A percentile compares a stretch with the other conserved stretches of the same genome.
phyloP scores from a whole-genome alignment of 768 basidiomycete species.

The Cyathus striatus region DNA sequence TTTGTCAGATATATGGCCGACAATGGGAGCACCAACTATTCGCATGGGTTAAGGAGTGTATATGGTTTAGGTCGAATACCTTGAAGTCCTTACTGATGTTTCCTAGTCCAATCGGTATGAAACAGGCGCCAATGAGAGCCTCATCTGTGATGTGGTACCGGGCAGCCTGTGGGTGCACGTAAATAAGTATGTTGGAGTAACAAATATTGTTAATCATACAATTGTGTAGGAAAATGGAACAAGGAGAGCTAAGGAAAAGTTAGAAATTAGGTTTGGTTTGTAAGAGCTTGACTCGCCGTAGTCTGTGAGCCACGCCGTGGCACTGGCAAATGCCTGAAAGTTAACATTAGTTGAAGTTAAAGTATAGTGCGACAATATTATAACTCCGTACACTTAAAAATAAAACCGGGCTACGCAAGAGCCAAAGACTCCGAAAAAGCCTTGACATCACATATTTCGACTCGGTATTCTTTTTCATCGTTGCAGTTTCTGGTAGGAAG shows the following conservation, averaged over 20 bases:
- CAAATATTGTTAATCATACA: slow-evolving; percentile 28
- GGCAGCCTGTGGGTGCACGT: slow-evolving; percentile 37
- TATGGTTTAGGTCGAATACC: background rate
- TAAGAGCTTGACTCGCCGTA: slow-evolving; percentile 23
- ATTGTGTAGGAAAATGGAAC: slow-evolving; percentile 65
- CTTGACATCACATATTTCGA: no score
- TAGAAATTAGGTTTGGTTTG: slow-evolving; percentile 1
- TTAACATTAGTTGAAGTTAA: background rate
- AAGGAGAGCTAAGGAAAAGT: slow-evolving; percentile 38
- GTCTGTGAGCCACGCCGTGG: slow-evolving; percentile 30
- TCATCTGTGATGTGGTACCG: slow-evolving; percentile 47
- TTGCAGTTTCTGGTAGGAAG: slow-evolving; percentile 61
- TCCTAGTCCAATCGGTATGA: no score
- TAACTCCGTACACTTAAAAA: slow-evolving; percentile 39
- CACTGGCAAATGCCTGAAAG: slow-evolving; percentile 22
- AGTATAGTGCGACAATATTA: background rate
- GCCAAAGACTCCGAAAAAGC: no score
- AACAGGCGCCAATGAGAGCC: slow-evolving; percentile 48
- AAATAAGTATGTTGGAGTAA: background rate
- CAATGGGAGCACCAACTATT: slow-evolving; percentile 47
- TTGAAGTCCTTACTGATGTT: slow-evolving; percentile 41
- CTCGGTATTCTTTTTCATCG: no score
- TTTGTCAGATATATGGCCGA: slow-evolving; percentile 47
- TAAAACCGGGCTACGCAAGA: slow-evolving; percentile 58
- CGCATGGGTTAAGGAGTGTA: background rate